Evolutionary conservation across 208 protist genomes (phyloP), one percentile per base, ranked within the genome.

Genomic region (Trypanosoma caninum): DNA sequence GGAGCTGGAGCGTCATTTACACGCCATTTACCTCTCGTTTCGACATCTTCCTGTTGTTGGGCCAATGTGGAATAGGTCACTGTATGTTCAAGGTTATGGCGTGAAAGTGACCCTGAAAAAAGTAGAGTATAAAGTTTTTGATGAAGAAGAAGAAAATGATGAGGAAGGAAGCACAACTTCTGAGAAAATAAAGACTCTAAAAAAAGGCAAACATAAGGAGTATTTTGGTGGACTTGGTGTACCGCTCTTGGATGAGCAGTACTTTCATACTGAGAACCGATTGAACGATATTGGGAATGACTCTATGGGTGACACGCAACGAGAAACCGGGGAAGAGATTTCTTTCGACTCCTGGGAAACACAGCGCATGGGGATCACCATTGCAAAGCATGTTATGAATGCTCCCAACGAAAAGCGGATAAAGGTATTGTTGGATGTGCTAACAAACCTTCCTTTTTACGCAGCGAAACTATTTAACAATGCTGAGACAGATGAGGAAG

Each of bases 41-140:
- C 80, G 84, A 0, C 84, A 91, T 52, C 65, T 86, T 8, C 84
- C 84, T 14, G 72, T 77, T 0, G 67, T 71, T 2, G 55, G 54
- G 16, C 18, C 46, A 31, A 69, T 67, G 47, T 86, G 74, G 71
- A 69, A 85, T 27, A 52, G 42, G 9, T 58, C 75, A 0, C 60
- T 96, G 3, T 54, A 44, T 20, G 70, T 98, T 28, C 81, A 86
- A 50, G 97, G 97, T 20, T 99, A 98, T 67, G 97, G 95, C 18
- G 93, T 96, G 6, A 95, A 95, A 42, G 76, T 98, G 10, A 91
- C 95, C 22, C 78, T 99, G 38, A 98, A 99, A 56, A 98, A 86
- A 65, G 94, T 94, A 62, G 97, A 99, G 79, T 99, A 99, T 80
- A 98, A 97, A 57, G 93, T 86, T 25, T 64, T 97, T 10, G 94